A percentile compares a stretch with the other conserved stretches of the same genome.
Conservation (phyloP, 139 green algal species). For the Zygnema circumcarinatum region DNA sequence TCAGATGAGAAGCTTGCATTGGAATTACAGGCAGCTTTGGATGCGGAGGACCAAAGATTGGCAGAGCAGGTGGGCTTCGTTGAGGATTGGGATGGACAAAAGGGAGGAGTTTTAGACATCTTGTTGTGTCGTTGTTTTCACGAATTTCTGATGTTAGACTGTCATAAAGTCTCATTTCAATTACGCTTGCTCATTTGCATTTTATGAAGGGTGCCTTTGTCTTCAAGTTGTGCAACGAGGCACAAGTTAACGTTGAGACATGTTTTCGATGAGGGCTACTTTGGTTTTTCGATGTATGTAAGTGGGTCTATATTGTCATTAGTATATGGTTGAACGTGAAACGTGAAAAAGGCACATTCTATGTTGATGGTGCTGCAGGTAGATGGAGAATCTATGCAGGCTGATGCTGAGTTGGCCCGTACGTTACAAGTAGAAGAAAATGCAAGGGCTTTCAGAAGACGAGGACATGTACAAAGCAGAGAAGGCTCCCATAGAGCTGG, state of each 20-base stretch:
- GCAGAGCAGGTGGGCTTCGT: neutral
- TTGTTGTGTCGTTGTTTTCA: neutral
- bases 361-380: neutral
- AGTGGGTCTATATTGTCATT: neutral
- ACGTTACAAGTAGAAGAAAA: constrained; percentile 13
- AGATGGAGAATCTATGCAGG: neutral
- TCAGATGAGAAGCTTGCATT: neutral
- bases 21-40: neutral
- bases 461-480: neutral
- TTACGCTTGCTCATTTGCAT: neutral
- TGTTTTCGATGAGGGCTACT: neutral
- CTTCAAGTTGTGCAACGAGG: too few species aligned
- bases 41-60: neutral
- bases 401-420: neutral
- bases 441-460: neutral
- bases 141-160: neutral
- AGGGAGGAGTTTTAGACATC: too few species aligned
- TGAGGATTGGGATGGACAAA: too few species aligned
- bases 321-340: neutral
- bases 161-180: neutral
- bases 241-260: too few species aligned
- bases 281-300: neutral
- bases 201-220: too few species aligned
- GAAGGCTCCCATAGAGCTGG: neutral
- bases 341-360: neutral